Evolutionary conservation across 768 basidiomycete species (phyloP), one percentile per base, ranked within the genome.

Genomic region (Punctularia strigosozonata): DNA sequence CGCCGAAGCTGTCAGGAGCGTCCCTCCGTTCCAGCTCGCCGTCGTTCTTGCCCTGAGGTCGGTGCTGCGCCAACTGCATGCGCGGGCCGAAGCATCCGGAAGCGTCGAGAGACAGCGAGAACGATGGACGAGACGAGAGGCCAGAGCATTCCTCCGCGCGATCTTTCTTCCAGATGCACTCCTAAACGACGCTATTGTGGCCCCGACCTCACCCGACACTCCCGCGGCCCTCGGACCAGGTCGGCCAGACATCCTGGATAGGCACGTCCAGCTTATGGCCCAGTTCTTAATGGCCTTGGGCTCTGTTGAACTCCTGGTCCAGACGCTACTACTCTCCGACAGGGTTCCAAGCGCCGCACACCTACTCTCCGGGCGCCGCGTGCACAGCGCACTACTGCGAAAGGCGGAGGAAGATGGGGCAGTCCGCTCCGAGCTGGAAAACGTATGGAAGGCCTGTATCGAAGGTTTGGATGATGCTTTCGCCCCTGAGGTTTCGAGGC

Each of bases 121-220:
- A 51, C 63, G 71, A 19, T 89, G 85, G 85, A 79, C 76, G 0
- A 63, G 56, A 43, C 59, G 55, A 4, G 85, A 89, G 52, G 78
- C 72, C 3, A 61, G 50, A 3, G 73, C 71, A 21, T 65, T 84
- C 50, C 63, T 87, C n/a, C n/a, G n/a, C 31, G 60, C 70, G 0
- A 62, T 74, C 23, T 75, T 22, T 8, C n/a, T 42, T 10, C 22
- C 25, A 6, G 36, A 25, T 4, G 38, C n/a, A n/a, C n/a, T n/a
- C n/a, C n/a, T n/a, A n/a, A n/a, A n/a, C n/a, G n/a, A n/a, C n/a
- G n/a, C n/a, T n/a, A n/a, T n/a, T n/a, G n/a, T n/a, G n/a, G n/a
- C 45, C 14, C 42, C 42, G 15, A 35, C 38, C 17, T 49, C 37
- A 51, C 18, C 40, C 42, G 13, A 36, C 6, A 6, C 38, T 18